These are phyloP conservation scores for Musa beccarii DNA, from an alignment of 176 grass and related monocot species.

Conservation along the genomic window DNA sequence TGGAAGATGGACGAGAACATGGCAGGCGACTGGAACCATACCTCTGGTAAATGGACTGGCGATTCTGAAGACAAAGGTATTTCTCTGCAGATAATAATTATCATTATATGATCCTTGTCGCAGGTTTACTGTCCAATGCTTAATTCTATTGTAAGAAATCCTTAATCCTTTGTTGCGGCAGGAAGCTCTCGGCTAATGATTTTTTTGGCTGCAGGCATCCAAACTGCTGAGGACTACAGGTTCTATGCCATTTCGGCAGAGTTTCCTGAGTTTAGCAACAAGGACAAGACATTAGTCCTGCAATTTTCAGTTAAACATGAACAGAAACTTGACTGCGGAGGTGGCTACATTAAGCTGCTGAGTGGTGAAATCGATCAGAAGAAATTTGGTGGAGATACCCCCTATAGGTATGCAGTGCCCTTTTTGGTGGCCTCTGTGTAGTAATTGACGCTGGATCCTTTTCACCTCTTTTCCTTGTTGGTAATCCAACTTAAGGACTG, in stretches of 20 bases:
- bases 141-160: too few species aligned
- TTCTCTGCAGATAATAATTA: background rate
- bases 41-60: slow-evolving; percentile 73
- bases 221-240: slow-evolving; percentile 8
- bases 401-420: background rate
- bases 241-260: slow-evolving; percentile 23
- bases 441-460: background rate
- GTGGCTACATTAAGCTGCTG: slow-evolving; percentile 15
- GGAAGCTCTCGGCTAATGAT: background rate
- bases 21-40: slow-evolving; percentile 66
- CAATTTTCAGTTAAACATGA: slow-evolving; percentile 20
- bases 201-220: background rate
- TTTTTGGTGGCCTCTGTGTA: background rate
- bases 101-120: too few species aligned
- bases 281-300: slow-evolving; percentile 10
- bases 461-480: background rate
- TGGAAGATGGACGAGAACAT: slow-evolving; percentile 82
- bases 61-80: slow-evolving; percentile 72
- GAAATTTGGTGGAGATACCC: slow-evolving; percentile 18
- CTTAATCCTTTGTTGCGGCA: too few species aligned
- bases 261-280: slow-evolving; percentile 18
- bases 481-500: background rate
- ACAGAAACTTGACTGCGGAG: slow-evolving; percentile 17
- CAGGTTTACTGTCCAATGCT: too few species aligned
- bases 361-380: slow-evolving; percentile 22